Base-by-base conservation (phyloP, 305 asterid species). In the Coffea humblotiana region DNA sequence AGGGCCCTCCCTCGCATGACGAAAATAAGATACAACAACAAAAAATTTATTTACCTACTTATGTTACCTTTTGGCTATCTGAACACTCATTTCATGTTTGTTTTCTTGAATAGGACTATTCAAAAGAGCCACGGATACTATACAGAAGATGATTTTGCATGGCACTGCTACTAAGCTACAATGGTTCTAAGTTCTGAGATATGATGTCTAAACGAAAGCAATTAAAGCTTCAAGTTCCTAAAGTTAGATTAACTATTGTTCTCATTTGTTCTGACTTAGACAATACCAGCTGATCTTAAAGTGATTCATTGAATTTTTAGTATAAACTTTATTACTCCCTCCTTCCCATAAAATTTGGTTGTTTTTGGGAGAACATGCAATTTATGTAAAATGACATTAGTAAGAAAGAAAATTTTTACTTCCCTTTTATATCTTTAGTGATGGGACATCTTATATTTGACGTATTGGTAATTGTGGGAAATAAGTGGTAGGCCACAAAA, bases 91-190 rank as follows among this genome's bases (percentile, higher is more conserved):
- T 19, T 56, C 63, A 56, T 6, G 6, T 19, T 56, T 56, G 63
- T 19, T 56, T 56, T 19, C n/a, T 19, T 56, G 63, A 56, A 19
- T 6, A 18, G 25, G 63, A n/a, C n/a, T 18, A 56, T 18, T 19
- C 6, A 56, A 21, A 19, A 56, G 9, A 8, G 19, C n/a, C 61
- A 6, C 2, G 6, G 6, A 51, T 15, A 15, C 18, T 52, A 52
- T 52, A 14, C 29, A 19, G 37, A 65, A 63, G 58, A 48, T 73
- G 49, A 73, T 66, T 64, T 74, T 56, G 78, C 68, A 74, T 74
- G 69, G 66, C 27, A 56, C 52, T 56, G 69, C 43, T 74, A 18
- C 23, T 74, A 37, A 58, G 58, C 14, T 14, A 52, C 58, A 1
- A 52, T 52, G 58, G 61, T 18, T 54, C 56, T 74, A 48, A 52